Evolutionary conservation across 768 basidiomycete genomes (phyloP).

Genomic region (Mycena kentingensis): DNA sequence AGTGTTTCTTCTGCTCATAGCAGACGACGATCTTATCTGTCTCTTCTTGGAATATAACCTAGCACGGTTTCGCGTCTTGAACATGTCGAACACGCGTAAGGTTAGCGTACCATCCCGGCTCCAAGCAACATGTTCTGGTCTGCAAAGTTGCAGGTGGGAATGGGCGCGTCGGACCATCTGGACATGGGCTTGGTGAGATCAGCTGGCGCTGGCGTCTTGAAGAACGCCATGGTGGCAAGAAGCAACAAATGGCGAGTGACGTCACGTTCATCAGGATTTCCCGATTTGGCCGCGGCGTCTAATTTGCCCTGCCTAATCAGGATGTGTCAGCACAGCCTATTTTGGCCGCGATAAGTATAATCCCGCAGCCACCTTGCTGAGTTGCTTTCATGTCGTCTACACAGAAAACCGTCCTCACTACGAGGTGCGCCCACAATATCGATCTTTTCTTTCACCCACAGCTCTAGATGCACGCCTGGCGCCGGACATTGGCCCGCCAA

Average conservation of each 20-base stretch:
- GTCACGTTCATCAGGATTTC: neutral
- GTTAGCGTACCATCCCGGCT: slow-evolving; percentile 66
- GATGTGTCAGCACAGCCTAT: neutral
- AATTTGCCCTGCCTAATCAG: slow-evolving; percentile 4
- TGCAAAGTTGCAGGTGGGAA: slow-evolving; percentile 49
- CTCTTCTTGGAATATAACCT: slow-evolving; percentile 59
- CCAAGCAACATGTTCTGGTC: slow-evolving; percentile 57
- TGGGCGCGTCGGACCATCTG: slow-evolving; percentile 39
- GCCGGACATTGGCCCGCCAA: too few relatives aligned
- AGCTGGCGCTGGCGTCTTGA: neutral
- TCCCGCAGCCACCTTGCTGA: neutral
- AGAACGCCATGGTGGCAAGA: neutral
- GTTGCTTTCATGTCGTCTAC: neutral
- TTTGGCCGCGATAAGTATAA: neutral
- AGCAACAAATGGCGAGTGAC: neutral
- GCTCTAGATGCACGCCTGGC: too few relatives aligned
- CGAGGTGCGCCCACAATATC: neutral
- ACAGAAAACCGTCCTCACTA: neutral
- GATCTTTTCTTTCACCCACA: too few relatives aligned
- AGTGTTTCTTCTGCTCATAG: slow-evolving; percentile 36
- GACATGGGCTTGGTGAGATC: slow-evolving; percentile 32
- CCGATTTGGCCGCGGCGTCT: neutral
- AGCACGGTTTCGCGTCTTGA: too few relatives aligned
- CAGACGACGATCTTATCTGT: slow-evolving; percentile 57
- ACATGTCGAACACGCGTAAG: too few relatives aligned